Base-by-base conservation (phyloP, 768 basidiomycete species). In the Leccinum boreale region DNA sequence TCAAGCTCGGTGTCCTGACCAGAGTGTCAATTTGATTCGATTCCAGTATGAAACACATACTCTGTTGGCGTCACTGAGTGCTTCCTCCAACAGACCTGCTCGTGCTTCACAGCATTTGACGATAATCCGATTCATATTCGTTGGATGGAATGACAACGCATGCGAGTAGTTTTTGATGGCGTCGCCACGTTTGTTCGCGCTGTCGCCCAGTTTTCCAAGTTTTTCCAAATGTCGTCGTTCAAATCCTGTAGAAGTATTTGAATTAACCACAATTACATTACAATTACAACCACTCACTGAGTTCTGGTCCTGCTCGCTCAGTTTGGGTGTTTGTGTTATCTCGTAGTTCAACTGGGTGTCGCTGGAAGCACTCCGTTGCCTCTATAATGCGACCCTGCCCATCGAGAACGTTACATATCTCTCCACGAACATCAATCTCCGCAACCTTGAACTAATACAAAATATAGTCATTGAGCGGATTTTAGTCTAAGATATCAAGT, bases 381-480 rank as follows among this genome's bases (percentile, higher is more conserved):
- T 61, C 55, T 1, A 6, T 12, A 5, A 39, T 7, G 2, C 52
- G 61, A 42, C 42, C 35, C 6, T 6, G 19, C 5, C 6, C 5
- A 10, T 53, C 35, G 1, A 62, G 58, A n/a, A 51, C 3, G 4
- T 57, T 44, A 4, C 58, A 60, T 10, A 62, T 48, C 1, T 8
- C 23, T 4, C 9, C 45, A 5, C 48, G 54, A 3, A 54, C 12
- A 11, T 19, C 9, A 17, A 50, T 50, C 10, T 2, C 29, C 2
- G 58, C 35, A 21, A 60, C 1, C 17, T 48, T 51, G 50, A 60
- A 58, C 59, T 60, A 6, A 15, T 5, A 2, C 24, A 3, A 31
- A 23, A 47, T 19, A 4, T 8, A 8, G 6, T 14, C 10, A 7
- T 44, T 1, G n/a, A 31, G 1, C 1, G 1, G 3, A 5, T 14